These are phyloP conservation scores for Trichoderma sp. DNA, from an alignment of 2,329 filamentous ascomycete genomes.

Conservation along the genomic window DNA sequence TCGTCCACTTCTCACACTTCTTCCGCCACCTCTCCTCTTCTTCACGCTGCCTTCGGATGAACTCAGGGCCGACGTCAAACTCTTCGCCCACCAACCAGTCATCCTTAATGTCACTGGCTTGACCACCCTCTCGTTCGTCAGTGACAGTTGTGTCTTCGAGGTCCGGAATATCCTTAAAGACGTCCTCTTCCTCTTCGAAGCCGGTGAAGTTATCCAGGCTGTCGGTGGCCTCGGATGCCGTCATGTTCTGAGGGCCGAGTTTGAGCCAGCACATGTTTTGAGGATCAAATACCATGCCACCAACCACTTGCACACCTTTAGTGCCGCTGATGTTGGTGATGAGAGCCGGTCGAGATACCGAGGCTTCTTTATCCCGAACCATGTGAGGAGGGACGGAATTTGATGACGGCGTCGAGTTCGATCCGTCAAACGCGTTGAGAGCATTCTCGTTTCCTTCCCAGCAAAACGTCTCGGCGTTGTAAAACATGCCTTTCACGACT, in stretches of 20 bases:
- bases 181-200: conserved; percentile 85
- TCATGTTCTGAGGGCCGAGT: conserved; percentile 53
- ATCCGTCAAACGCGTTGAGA: conserved; percentile 74
- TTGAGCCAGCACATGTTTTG: conserved; percentile 98
- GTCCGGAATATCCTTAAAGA: conserved; percentile 94
- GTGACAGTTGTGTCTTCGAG: conserved; percentile 70
- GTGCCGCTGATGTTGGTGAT: conserved; percentile 87
- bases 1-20: conserved; percentile 86
- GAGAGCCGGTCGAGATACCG: conserved; percentile 71
- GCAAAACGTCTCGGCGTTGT: conserved; percentile 81
- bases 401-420: conserved; percentile 59
- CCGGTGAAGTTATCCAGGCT: conserved; percentile 68
- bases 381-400: conserved; percentile 45
- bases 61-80: conserved; percentile 95
- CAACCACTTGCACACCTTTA: conserved; percentile 88
- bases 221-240: conserved; percentile 56
- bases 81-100: conserved; percentile 92
- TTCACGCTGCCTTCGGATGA: conserved; percentile 83
- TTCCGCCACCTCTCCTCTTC: conserved; percentile 91
- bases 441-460: conserved; percentile 98
- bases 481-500: conserved; percentile 95
- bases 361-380: conserved; percentile 59
- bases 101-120: conserved; percentile 67
- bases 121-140: conserved; percentile 51
- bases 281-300: conserved; percentile 98